Conservation (phyloP, 495 filamentous ascomycete genomes). For the Penicillium canescens region DNA sequence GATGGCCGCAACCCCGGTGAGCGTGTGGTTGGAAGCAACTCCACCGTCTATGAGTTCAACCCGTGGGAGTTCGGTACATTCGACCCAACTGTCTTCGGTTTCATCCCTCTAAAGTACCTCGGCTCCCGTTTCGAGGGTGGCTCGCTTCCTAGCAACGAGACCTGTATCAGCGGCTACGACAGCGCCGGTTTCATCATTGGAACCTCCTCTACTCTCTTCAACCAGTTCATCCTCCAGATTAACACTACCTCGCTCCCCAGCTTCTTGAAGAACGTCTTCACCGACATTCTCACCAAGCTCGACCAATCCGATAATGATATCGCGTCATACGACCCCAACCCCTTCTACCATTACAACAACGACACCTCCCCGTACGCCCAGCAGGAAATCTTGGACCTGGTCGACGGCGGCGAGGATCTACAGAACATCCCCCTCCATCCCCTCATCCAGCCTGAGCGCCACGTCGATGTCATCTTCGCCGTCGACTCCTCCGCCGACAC, state of each 20-base stretch:
- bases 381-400: conserved; percentile 64
- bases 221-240: conserved; percentile 66
- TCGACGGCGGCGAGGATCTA: conserved; percentile 83
- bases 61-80: conserved; percentile 85
- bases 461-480: conserved; percentile 90
- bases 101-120: conserved; percentile 71
- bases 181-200: conserved; percentile 86
- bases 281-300: conserved; percentile 53
- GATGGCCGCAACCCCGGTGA: conserved; percentile 71
- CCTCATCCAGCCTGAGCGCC: conserved; percentile 73
- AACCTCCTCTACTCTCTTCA: conserved; percentile 90
- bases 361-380: conserved; percentile 59
- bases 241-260: conserved; percentile 52
- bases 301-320: conserved; percentile 69
- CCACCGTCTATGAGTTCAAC: conserved; percentile 85
- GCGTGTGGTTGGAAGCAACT: conserved; percentile 65
- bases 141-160: conserved; percentile 51
- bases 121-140: conserved; percentile 80
- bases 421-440: conserved; percentile 90
- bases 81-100: conserved; percentile 80
- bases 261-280: conserved; percentile 52
- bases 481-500: conserved; percentile 87
- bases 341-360: conserved; percentile 73
- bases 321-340: conserved; percentile 80
- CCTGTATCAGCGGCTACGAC: conserved; percentile 81